These are phyloP conservation scores for Aureobasidium sp. DNA, from an alignment of 2,329 filamentous ascomycete genomes.

Conservation along the genomic window DNA sequence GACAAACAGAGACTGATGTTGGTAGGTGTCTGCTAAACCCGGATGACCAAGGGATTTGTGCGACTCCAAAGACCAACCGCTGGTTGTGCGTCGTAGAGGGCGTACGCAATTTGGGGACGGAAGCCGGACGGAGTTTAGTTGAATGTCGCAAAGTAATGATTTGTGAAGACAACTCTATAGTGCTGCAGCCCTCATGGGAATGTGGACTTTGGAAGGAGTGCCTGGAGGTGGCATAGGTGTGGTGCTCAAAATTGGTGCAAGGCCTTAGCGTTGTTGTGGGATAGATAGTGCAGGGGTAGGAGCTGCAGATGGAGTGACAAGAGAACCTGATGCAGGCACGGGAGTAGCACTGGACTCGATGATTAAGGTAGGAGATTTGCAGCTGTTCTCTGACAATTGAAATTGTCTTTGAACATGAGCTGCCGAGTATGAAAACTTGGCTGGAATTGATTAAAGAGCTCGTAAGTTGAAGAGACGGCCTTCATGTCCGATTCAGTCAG, in stretches of 20 bases:
- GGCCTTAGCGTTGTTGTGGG: constrained; percentile 8
- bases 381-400: too few relatives aligned
- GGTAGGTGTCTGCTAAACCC: too few relatives aligned
- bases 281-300: constrained; percentile 4
- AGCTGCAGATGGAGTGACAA: constrained; percentile 2
- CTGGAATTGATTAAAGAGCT: too few relatives aligned
- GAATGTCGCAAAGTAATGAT: constrained; percentile 11
- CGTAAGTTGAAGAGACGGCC: too few relatives aligned
- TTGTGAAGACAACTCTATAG: constrained; percentile 18
- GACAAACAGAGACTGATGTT: too few relatives aligned
- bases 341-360: constrained; percentile 17
- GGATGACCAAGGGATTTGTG: too few relatives aligned
- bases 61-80: too few relatives aligned
- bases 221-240: constrained; percentile 4
- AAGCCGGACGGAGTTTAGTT: constrained; percentile 40
- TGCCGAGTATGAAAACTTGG: too few relatives aligned
- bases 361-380: constrained; percentile 19
- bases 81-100: constrained; percentile 79
- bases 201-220: constrained; percentile 9
- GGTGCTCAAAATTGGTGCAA: background rate
- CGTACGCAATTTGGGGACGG: constrained; percentile 63
- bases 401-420: too few relatives aligned
- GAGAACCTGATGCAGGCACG: constrained; percentile 10
- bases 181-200: constrained; percentile 22
- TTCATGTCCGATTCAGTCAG: too few relatives aligned